phyloP scores from a whole-genome alignment of 2,329 filamentous ascomycete genomes.

The Fusarium sp. region DNA sequence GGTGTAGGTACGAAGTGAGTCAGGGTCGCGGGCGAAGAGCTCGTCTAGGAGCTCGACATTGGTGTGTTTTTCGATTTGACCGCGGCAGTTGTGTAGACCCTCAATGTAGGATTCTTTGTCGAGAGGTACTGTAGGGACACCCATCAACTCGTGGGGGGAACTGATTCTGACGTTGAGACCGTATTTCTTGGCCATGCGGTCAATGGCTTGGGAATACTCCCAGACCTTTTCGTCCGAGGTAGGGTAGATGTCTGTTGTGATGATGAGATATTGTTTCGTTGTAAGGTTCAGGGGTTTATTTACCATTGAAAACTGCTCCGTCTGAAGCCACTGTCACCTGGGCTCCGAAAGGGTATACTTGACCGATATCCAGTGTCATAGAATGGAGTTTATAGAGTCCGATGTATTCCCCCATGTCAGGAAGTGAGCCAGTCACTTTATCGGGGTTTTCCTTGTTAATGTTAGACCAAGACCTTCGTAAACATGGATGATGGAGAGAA shows the following conservation, averaged over 20 bases:
- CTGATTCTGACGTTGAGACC: slow-evolving; percentile 8
- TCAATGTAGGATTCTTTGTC: slow-evolving; percentile 12
- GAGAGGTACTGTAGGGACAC: slow-evolving; percentile 9
- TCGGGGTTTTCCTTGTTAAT: slow-evolving; percentile 5
- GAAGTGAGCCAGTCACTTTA: slow-evolving; percentile 13
- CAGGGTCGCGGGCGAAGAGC: slow-evolving; percentile 7
- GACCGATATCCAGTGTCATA: slow-evolving; percentile 2
- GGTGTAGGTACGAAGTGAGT: slow-evolving; percentile 19
- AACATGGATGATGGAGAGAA: not conserved
- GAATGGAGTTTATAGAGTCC: slow-evolving; percentile 13
- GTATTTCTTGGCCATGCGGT: slow-evolving; percentile 6
- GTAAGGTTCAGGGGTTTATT: not conserved
- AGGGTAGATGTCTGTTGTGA: slow-evolving; percentile 6
- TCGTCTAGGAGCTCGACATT: slow-evolving; percentile 2
- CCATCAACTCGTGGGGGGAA: slow-evolving; percentile 11
- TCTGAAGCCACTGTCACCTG: slow-evolving; percentile 10
- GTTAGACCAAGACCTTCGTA: not conserved
- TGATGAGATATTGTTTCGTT: not conserved
- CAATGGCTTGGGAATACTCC: slow-evolving; percentile 13
- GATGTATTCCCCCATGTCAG: slow-evolving; percentile 18
- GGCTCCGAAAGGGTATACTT: slow-evolving; percentile 7
- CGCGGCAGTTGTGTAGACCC: slow-evolving; percentile 14
- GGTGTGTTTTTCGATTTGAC: slow-evolving; percentile 10
- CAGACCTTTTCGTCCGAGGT: slow-evolving; percentile 12
- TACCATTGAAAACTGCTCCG: slow-evolving; percentile 15